Conservation (phyloP, 768 basidiomycete genomes). For the Strobilomyces confusus region DNA sequence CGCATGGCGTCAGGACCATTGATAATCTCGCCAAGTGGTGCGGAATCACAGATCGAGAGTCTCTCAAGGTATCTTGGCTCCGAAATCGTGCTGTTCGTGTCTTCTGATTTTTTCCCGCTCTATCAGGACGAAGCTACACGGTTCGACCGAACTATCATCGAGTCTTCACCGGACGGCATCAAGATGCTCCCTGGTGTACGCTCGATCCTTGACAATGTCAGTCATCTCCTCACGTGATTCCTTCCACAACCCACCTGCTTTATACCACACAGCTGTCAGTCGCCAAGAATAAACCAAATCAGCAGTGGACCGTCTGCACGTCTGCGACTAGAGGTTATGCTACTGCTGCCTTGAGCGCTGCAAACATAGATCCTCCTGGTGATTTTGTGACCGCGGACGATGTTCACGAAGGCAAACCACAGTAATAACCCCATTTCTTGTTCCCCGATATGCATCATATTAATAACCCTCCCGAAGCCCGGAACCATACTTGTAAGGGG, state of each 20-base stretch:
- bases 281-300: conserved; percentile 41
- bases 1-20: conserved; percentile 80
- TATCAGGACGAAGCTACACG: conserved; percentile 63
- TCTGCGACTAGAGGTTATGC: conserved; percentile 80
- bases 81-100: not conserved
- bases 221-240: not conserved
- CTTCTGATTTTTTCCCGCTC: conserved; percentile 4
- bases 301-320: conserved; percentile 86
- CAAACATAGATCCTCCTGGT: conserved; percentile 65
- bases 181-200: conserved; percentile 70
- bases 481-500: conserved; percentile 89
- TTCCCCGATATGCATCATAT: not conserved
- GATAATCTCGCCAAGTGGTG: conserved; percentile 78
- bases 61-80: conserved; percentile 54
- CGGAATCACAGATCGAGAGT: conserved; percentile 59
- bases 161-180: conserved; percentile 58
- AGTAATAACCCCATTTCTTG: conserved; percentile 33
- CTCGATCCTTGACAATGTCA: conserved; percentile 54
- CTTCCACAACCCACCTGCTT: conserved; percentile 4
- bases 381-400: conserved; percentile 82
- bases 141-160: conserved; percentile 77
- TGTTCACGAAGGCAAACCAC: conserved; percentile 78
- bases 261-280: conserved; percentile 23
- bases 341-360: conserved; percentile 58
- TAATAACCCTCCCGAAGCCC: conserved; percentile 43